Base-by-base conservation (phyloP, 2,329 filamentous ascomycete species). In the Hansfordia pulvinata region DNA sequence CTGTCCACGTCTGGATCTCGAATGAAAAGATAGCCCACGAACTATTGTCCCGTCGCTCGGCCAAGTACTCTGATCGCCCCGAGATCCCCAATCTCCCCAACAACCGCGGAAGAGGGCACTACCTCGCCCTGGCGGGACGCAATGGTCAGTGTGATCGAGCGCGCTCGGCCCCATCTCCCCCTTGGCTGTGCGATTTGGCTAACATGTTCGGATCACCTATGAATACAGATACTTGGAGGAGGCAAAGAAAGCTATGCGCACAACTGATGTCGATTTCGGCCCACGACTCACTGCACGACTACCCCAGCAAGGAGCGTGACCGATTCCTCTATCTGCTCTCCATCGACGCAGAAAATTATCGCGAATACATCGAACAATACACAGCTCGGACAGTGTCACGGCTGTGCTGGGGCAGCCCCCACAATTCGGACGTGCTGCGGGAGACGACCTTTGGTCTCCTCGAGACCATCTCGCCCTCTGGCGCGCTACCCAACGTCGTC, bases 1-100 rank as follows among this genome's bases (percentile, higher is more conserved):
- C 47, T 4, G 46, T 53, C 4, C 58, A 62, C 33, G 51, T 64
- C 23, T 62, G 58, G 59, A 62, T 63, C 27, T 58, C 58, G 7
- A 55, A 53, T 2, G 58, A 62, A 35, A 31, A 48, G 20, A 41
- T 62, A n/a, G 59, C 58, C 14, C 45, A 56, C 19, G 58, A 64
- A 25, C 41, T 64, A 5, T 44, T 64, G 5, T 48, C 57, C 11
- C 49, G 52, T 19, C 41, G 55, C 10, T 50, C 53, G 3, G 28
- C 38, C 16, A 58, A 56, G 35, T 62, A 62, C 38, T 63, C 58
- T n/a, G 58, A 62, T 34, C 51, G 60, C 2, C 59, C 59, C 1
- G 36, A 46, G 28, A 62, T 63, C 15, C 53, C 58, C 13, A 62
- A 62, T 33, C 44, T 62, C 6, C 56, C 58, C 3, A 50, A 62